Evolutionary conservation across 306 rosid genomes (phyloP), one percentile per base, ranked within the genome.

Genomic region (Leucaena leucocephala): DNA sequence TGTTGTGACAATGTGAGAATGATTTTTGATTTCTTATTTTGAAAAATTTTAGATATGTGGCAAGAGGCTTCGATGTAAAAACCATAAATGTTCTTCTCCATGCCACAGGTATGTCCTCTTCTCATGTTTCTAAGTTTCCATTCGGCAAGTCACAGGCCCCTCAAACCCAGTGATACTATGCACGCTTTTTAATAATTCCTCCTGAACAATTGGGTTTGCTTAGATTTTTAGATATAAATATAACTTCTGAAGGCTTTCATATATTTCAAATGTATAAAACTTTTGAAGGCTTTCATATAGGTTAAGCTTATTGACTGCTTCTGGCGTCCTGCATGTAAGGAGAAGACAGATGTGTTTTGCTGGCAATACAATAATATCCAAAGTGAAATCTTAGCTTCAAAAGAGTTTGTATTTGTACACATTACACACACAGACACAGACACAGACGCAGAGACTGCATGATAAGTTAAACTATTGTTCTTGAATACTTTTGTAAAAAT

Each of bases 51-150:
- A 95, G 98, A 87, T 92, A 65, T 95, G 98, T 79, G 97, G 92
- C 87, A 86, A 88, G 87, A 91, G 59, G 87, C 98, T 95, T 73
- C 91, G 94, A 48, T 95, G 98, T 85, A 92, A 88, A 84, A 95
- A 92, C 82, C 98, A 92, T 91, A 92, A 91, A 85, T 95, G 98
- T 81, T 94, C 90, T 43, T 93, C 98, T 77, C 98, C 97, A 63
- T 92, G 98, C 77, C 98, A 95, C 75, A 91, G 97, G 98, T 91
- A 85, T 80, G 89, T 76, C 58, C 12, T 68, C 48, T 71, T 75
- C 49, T 33, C 58, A 68, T 52, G 68, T 76, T 74, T 63, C 39
- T 68, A 35, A 80, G 36, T 76, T 50, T 3, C 36, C 78, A 10
- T 34, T 65, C 54, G 1, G 54, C 81, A 6, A 57, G 61, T 76